Conservation (phyloP, 352 stramenopile species). For the Phytophthora litchii region DNA sequence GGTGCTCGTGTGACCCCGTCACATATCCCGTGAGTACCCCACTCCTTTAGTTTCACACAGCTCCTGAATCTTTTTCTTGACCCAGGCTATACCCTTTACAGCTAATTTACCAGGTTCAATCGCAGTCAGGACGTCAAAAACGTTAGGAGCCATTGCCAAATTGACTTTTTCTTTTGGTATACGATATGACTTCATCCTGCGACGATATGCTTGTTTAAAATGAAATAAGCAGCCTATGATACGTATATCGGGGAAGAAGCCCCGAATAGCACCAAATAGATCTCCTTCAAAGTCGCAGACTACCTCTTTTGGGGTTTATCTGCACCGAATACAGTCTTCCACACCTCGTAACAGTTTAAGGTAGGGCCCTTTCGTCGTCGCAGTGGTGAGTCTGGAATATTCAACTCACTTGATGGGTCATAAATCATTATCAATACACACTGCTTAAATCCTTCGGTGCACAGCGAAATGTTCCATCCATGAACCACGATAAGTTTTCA, state of each 20-base stretch:
- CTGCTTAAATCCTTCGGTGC: constrained; percentile 6
- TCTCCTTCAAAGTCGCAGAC: constrained; percentile 2
- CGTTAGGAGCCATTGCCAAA: constrained; percentile 1
- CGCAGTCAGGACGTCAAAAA: constrained; percentile 10
- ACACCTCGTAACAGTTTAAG: neutral
- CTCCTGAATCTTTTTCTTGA: constrained; percentile 4
- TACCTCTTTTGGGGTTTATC: constrained; percentile 1
- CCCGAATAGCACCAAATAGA: constrained; percentile 2
- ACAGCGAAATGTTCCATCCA: constrained; percentile 3
- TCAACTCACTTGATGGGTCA: neutral
- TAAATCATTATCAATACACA: constrained; percentile 8
- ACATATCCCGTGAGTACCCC: neutral
- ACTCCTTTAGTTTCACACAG: neutral
- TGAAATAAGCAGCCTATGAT: constrained; percentile 9
- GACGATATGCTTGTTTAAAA: constrained; percentile 6
- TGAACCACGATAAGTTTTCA: constrained; percentile 4
- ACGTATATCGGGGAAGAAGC: neutral
- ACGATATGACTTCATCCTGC: constrained; percentile 2
- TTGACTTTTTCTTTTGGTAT: neutral
- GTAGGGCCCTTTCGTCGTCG: neutral
- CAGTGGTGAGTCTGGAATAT: neutral
- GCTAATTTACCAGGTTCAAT: neutral
- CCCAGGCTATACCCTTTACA: constrained; percentile 3
- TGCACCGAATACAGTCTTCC: neutral
- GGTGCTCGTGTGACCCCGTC: too few relatives aligned